phyloP scores from a whole-genome alignment of 352 stramenopile genomes.

The Blastocystis sp. region DNA sequence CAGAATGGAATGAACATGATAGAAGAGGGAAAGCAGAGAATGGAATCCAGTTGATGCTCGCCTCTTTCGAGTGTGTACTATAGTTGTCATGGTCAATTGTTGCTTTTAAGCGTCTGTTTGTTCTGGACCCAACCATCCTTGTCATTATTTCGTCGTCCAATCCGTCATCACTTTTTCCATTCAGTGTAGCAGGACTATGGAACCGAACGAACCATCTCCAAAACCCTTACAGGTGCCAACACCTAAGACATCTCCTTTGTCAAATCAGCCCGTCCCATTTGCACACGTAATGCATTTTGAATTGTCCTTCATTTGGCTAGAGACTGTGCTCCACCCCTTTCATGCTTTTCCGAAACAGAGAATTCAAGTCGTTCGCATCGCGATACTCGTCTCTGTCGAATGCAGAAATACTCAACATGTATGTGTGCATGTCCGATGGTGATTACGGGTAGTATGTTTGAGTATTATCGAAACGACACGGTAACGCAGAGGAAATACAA shows the following conservation, averaged over 20 bases:
- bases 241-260: not conserved
- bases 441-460: conserved; percentile 47
- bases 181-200: not conserved
- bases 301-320: not conserved
- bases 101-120: too few relatives aligned
- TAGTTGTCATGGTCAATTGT: too few relatives aligned
- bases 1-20: conserved; percentile 20
- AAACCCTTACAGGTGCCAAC: not conserved
- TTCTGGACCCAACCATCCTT: not conserved
- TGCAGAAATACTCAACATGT: conserved; percentile 41
- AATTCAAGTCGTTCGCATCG: conserved; percentile 8
- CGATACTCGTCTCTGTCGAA: not conserved
- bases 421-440: not conserved
- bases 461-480: conserved; percentile 52
- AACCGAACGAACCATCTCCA: not conserved
- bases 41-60: too few relatives aligned
- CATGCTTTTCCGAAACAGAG: conserved; percentile 55
- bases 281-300: not conserved
- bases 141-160: not conserved
- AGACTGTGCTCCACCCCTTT: not conserved
- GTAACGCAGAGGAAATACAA: conserved; percentile 64
- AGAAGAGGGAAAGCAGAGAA: too few relatives aligned
- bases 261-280: not conserved
- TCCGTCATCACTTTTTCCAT: not conserved
- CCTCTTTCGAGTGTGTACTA: too few relatives aligned